Evolutionary conservation across 208 protist genomes (phyloP), one percentile per base, ranked within the genome.

Genomic region (Kentomonas sorsogonicus): DNA sequence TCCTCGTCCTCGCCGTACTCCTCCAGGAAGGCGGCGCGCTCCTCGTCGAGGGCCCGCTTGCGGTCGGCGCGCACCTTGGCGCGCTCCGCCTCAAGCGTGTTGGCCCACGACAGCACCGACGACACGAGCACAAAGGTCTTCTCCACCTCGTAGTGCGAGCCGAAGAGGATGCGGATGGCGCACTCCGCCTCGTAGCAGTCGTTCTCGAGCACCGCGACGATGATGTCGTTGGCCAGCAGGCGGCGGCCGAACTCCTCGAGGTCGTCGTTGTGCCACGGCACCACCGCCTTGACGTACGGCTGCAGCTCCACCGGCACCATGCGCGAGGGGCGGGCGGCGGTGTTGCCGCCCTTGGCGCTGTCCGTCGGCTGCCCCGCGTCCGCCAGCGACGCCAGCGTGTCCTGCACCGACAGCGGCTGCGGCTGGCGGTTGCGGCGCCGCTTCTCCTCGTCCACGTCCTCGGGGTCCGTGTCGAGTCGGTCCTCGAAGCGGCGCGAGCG

Each of bases 41-140:
- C 80, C 47, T 78, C 72, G 26, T 74, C 75, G 25, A 80, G 74
- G 30, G 68, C 74, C 15, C 48, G 58, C 40, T 53, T 62, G 3
- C 73, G 77, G 39, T 62, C 72, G 10, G 60, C 60, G 5, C 66
- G 65, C 9, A 61, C 77, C 15, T 55, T 30, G 11, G 87, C 73
- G 6, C 66, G 72, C 44, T 87, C 81, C 25, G 83, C 59, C 18
- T 47, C 58, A 34, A 83, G 58, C 11, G 87, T 94, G 63, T 90
- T 73, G 10, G 84, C 67, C 88, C 91, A 96, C 39, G 86, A 91
- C 27, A 95, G 58, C 1, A 76, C 69, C 18, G 82, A 93, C 0
- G 88, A 94, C 10, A 96, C 80, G 20, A 96, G 69, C 39, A 97
- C 85, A 67, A 95, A 95, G 6, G 86, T 94, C 69, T 97, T 97